Evolutionary conservation across 1,284 basidiomycete genomes (phyloP), one percentile per base, ranked within the genome.

Genomic region (Gymnopus androsaceus): DNA sequence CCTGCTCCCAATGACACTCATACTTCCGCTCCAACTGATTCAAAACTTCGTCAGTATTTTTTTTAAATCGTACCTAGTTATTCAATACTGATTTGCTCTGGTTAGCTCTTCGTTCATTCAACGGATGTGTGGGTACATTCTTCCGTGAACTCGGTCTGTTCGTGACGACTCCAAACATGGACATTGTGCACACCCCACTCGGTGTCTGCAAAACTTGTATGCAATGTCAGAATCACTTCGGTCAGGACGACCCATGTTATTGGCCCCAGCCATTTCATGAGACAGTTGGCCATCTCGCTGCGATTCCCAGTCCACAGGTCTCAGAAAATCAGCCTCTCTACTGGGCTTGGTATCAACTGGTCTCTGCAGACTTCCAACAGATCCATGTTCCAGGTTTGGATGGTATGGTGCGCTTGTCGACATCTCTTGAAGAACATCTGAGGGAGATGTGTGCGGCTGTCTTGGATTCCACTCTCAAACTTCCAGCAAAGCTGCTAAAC

Each of bases 251-350:
- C 25, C 51, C 56, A 4, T 31, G 27, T 9, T 49, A 44, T 36
- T 47, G 31, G 27, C 57, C 54, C 9, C 57, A 59, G 31, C 48
- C 47, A 14, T 59, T 47, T 28, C 19, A 56, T 44, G n/a, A 7
- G 15, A 5, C 27, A 7, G 28, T 53, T 12, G 40, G n/a, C 7
- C 57, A 59, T 49, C 49, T 59, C 12, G 41, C 49, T 23, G 27
- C 51, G 17, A 53, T 54, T 23, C 49, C 42, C 2, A 7, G 37
- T 21, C 49, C 48, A 1, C 36, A 28, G 8, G n/a, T 17, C n/a
- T 9, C 7, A 2, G 30, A 46, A 14, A 17, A 17, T 3, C 47
- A 50, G 25, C 47, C 25, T 4, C 48, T 44, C 17, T n/a, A 33
- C 17, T 15, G 25, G 17, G 42, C 54, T 2, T 56, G 57, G 54